Base-by-base conservation (phyloP, 768 basidiomycete species). In the Amanita pallidorosea region DNA sequence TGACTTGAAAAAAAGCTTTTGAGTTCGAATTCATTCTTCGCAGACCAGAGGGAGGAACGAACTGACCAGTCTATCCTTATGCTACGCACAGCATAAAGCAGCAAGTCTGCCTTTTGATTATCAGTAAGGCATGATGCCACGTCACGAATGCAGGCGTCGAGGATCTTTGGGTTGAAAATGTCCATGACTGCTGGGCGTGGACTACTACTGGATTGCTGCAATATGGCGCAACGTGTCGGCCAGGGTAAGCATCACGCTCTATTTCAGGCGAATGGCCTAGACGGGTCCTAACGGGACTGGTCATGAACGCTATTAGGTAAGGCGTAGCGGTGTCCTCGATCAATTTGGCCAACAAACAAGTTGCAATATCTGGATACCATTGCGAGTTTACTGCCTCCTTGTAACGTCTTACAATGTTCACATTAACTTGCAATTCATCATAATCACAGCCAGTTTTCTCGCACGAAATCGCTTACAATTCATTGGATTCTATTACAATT, bases 71-170 rank as follows among this genome's bases (percentile, higher is more conserved):
- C 82, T 43, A 75, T 70, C 47, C 83, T 79, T 53, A 95, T 77
- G 58, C 83, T 84, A 56, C 83, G 81, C 74, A 92, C 80, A n/a
- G 88, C 89, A 56, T 86, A 81, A 45, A 91, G 63, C 48, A 90
- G 67, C 34, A 86, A 72, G 51, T 83, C 82, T 17, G 75, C 81
- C 62, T 86, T 87, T 61, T 85, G 76, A 56, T 75, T 75, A 60
- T 82, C 76, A 4, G 74, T 70, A 31, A 87, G 70, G 53, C 71
- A 73, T 6, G 68, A 67, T 0, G 76, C 70, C 18, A 83, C 79
- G 58, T 86, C 83, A 42, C 80, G 82, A 58, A 85, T 81, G 68
- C 81, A 79, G 17, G 85, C 85, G 58, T 87, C 84, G 35, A 87
- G 70, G 54, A 86, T 86, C 60, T 80, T 83, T 3, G 83, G 83